These are phyloP conservation scores for Chaetomium sp. DNA, from an alignment of 2,329 filamentous ascomycete species.

Conservation along the genomic window DNA sequence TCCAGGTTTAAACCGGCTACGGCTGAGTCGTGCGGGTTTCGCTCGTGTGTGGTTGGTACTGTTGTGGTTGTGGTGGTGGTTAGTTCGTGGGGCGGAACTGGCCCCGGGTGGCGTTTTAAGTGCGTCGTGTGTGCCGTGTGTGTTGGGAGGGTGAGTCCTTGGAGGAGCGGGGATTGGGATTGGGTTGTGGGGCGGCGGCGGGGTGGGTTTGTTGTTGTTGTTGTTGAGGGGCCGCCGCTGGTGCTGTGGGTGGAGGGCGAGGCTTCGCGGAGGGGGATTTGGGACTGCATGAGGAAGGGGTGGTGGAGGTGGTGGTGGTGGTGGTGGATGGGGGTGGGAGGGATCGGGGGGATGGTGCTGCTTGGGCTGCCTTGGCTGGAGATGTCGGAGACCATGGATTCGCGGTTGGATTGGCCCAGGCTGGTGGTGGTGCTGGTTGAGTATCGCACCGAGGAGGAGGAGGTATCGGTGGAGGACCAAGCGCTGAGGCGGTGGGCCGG, in stretches of 20 bases:
- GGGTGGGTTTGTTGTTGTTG: too few relatives aligned
- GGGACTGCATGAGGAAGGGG: background rate
- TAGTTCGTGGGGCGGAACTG: too few relatives aligned
- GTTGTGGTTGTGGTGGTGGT: too few relatives aligned
- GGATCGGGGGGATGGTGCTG: background rate
- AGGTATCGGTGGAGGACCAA: background rate
- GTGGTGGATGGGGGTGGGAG: background rate
- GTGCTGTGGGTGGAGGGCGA: background rate
- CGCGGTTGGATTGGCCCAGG: background rate
- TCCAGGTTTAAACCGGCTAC: background rate
- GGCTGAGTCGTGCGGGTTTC: background rate
- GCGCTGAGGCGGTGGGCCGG: background rate
- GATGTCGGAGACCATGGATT: background rate
- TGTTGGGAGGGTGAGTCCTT: background rate
- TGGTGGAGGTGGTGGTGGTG: background rate
- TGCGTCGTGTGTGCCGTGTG: background rate
- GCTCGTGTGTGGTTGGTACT: too few relatives aligned
- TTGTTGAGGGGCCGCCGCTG: too few relatives aligned
- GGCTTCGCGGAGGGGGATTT: background rate
- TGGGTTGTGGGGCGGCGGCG: background rate
- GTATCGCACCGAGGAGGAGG: background rate
- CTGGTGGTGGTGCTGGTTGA: background rate
- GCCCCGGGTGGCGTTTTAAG: background rate
- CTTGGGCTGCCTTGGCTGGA: background rate
- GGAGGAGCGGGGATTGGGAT: background rate